phyloP scores from a whole-genome alignment of 805 yeast genomes.

The Ascoidea asiatica region DNA sequence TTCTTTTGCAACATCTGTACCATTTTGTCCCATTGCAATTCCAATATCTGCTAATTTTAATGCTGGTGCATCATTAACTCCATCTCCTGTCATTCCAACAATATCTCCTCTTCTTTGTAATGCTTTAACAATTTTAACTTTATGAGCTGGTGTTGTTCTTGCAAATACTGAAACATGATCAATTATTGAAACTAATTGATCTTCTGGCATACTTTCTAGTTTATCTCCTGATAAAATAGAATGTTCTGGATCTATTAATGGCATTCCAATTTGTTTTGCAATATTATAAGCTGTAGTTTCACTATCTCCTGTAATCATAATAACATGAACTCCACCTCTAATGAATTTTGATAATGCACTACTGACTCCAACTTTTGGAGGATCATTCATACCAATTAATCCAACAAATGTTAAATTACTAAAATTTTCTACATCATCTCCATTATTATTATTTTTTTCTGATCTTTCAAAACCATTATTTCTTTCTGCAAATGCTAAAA shows the following conservation, averaged over 20 bases:
- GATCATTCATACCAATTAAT: conserved; percentile 91
- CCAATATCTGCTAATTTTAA: conserved; percentile 92
- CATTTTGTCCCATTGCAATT: conserved; percentile 84
- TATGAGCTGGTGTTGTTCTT: conserved; percentile 91
- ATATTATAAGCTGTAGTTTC: conserved; percentile 78
- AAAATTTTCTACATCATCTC: conserved; percentile 23
- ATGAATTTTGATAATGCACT: conserved; percentile 61
- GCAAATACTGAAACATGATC: conserved; percentile 83
- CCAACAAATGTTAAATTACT: conserved; percentile 67
- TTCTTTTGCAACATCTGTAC: conserved; percentile 97
- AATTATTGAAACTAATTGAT: conserved; percentile 61
- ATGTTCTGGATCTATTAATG: conserved; percentile 43
- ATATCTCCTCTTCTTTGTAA: conserved; percentile 84
- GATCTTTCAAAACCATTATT: conserved; percentile 20
- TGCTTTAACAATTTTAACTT: conserved; percentile 79
- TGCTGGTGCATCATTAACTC: conserved; percentile 98
- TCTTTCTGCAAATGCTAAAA: conserved; percentile 63
- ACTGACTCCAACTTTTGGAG: conserved; percentile 84
- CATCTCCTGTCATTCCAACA: conserved; percentile 99
- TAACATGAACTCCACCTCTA: conserved; percentile 93
- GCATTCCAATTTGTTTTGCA: conserved; percentile 84
- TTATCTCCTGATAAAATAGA: conserved; percentile 80
- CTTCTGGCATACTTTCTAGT: conserved; percentile 60
- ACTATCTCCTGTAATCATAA: conserved; percentile 95
- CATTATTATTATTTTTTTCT: conserved; percentile 10